These are phyloP conservation scores for Auriculariales sp. DNA, from an alignment of 768 basidiomycete species.

Conservation along the genomic window DNA sequence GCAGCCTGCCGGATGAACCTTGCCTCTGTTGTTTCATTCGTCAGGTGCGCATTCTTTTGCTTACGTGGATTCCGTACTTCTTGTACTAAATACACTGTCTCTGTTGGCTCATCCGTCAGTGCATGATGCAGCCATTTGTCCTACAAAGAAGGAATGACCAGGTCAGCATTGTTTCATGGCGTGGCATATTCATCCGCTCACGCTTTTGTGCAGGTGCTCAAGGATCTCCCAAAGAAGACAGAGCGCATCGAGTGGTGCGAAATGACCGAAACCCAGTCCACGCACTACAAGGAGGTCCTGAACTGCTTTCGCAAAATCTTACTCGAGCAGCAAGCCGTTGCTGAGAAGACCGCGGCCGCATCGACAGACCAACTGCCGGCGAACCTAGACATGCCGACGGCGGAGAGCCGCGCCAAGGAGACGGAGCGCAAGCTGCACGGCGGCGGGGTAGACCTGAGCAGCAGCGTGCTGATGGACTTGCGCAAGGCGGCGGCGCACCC, in stretches of 20 bases:
- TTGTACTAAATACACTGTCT: too few species aligned
- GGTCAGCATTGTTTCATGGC: constrained; percentile 23
- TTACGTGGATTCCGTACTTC: too few species aligned
- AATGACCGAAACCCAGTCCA: constrained; percentile 69
- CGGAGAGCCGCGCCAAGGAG: constrained; percentile 26
- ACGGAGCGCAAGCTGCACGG: constrained; percentile 52
- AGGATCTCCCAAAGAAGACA: constrained; percentile 82
- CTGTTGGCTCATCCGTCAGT: too few species aligned
- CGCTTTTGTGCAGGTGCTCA: constrained; percentile 47
- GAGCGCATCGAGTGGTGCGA: constrained; percentile 93
- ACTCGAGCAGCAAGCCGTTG: constrained; percentile 24
- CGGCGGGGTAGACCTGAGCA: constrained; percentile 44
- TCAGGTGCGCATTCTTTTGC: too few species aligned
- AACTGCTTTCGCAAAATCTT: constrained; percentile 74
- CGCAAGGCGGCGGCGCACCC: constrained; percentile 95
- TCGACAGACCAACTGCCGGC: too few species aligned
- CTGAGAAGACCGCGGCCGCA: constrained; percentile 14
- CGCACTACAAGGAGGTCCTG: constrained; percentile 76
- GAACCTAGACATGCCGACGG: too few species aligned
- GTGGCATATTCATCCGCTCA: neutral
- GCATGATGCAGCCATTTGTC: constrained; percentile 99
- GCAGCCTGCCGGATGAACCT: too few species aligned
- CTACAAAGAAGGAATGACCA: constrained; percentile 94
- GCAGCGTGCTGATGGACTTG: constrained; percentile 93
- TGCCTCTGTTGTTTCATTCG: too few species aligned